Evolutionary conservation across 495 filamentous ascomycete genomes (phyloP).

Genomic region (Hypoxylon lienhwacheense): DNA sequence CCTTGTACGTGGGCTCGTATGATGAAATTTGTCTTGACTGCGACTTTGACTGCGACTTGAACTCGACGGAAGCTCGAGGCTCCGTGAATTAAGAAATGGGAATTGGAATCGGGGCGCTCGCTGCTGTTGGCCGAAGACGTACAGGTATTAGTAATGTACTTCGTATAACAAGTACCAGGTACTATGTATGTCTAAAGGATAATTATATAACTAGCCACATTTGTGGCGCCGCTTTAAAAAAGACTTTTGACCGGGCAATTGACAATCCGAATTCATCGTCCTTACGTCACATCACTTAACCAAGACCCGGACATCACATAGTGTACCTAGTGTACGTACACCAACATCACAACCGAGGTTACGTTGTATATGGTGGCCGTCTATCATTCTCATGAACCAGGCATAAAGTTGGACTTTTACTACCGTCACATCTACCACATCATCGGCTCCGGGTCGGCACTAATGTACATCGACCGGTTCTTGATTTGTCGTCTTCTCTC

Average conservation of each 20-base stretch:
- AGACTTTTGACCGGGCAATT: too few relatives aligned
- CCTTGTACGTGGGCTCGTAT: slow-evolving; percentile 17
- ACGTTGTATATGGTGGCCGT: not conserved
- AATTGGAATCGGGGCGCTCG: too few relatives aligned
- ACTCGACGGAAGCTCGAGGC: slow-evolving; percentile 19
- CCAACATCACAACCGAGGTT: slow-evolving; percentile 1
- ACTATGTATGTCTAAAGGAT: too few relatives aligned
- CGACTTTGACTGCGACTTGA: too few relatives aligned
- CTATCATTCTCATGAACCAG: not conserved
- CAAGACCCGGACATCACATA: too few relatives aligned
- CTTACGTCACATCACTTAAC: too few relatives aligned
- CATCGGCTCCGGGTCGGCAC: slow-evolving; percentile 6
- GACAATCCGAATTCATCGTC: too few relatives aligned
- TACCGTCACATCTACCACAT: not conserved
- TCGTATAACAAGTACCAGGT: not conserved
- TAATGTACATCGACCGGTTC: not conserved
- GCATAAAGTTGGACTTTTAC: not conserved
- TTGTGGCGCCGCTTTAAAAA: too few relatives aligned
- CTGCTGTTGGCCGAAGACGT: slow-evolving; percentile 21
- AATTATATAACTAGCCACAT: slow-evolving; percentile 6
- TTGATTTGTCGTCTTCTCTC: slow-evolving; percentile 7
- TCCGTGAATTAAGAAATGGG: slow-evolving; percentile 29
- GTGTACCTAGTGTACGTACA: too few relatives aligned
- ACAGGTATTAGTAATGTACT: not conserved
- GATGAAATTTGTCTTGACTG: slow-evolving; percentile 9